These are phyloP conservation scores for Trichothecium roseum DNA, from an alignment of 2,329 filamentous ascomycete genomes.

Conservation along the genomic window DNA sequence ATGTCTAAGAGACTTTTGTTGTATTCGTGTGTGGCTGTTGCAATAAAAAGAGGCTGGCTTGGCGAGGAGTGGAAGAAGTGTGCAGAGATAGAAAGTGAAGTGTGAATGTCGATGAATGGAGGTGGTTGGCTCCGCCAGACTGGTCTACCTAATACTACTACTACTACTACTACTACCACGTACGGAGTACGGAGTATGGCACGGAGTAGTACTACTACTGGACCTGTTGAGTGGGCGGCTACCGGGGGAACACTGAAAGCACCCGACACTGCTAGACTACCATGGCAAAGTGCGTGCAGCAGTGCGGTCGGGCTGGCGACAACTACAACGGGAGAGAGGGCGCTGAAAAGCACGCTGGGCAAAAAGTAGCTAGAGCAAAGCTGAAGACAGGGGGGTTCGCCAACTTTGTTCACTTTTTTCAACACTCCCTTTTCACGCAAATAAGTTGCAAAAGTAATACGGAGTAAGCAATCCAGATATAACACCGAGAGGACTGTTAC, in stretches of 20 bases:
- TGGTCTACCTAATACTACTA: background rate
- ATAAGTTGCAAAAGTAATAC: background rate
- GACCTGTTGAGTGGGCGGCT: background rate
- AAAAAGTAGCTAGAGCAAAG: background rate
- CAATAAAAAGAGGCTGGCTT: background rate
- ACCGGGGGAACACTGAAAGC: background rate
- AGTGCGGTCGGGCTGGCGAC: background rate
- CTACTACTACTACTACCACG: too few species aligned
- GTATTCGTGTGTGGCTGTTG: background rate
- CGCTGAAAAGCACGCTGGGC: background rate
- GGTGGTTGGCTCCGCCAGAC: background rate
- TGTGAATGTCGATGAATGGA: background rate
- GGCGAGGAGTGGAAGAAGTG: background rate
- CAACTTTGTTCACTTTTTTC: background rate
- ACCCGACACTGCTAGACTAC: too few species aligned
- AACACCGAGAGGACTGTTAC: too few species aligned
- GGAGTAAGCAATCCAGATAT: background rate
- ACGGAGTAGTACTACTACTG: background rate
- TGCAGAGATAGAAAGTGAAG: background rate
- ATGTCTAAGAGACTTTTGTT: background rate
- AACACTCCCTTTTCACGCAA: background rate
- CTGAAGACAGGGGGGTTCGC: background rate
- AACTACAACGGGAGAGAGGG: background rate
- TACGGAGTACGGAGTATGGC: background rate
- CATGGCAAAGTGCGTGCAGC: slow-evolving; percentile 1